phyloP scores from a whole-genome alignment of 345 rosid genomes.

The Salix udensis region DNA sequence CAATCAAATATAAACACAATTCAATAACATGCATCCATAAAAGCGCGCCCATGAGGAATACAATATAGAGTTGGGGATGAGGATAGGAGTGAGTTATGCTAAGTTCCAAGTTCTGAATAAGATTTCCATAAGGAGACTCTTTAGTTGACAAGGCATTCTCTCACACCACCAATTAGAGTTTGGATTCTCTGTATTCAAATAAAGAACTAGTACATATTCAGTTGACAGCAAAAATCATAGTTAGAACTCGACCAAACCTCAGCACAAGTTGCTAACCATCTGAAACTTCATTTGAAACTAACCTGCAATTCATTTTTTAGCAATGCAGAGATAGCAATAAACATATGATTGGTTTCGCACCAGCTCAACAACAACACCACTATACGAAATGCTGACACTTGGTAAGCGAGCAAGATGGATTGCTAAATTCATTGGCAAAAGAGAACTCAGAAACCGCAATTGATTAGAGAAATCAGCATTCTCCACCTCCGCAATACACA shows the following conservation, averaged over 20 bases:
- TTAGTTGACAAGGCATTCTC: neutral
- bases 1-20: neutral
- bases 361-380: neutral
- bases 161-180: neutral
- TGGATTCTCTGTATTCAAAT: neutral
- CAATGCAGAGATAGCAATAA: neutral
- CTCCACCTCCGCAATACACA: neutral
- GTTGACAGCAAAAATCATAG: neutral
- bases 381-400: neutral
- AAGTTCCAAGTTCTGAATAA: neutral
- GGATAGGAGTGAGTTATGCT: neutral
- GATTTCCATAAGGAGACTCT: neutral
- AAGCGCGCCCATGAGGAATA: neutral
- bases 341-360: neutral
- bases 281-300: neutral
- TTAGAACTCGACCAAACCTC: neutral
- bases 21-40: neutral
- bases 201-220: neutral
- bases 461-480: neutral
- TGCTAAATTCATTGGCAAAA: neutral
- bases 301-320: neutral
- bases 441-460: neutral
- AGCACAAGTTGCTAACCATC: slow-evolving; percentile 5
- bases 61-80: neutral
- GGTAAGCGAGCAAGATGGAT: neutral